phyloP scores from a whole-genome alignment of 768 basidiomycete species.

The Megacollybia marginata region DNA sequence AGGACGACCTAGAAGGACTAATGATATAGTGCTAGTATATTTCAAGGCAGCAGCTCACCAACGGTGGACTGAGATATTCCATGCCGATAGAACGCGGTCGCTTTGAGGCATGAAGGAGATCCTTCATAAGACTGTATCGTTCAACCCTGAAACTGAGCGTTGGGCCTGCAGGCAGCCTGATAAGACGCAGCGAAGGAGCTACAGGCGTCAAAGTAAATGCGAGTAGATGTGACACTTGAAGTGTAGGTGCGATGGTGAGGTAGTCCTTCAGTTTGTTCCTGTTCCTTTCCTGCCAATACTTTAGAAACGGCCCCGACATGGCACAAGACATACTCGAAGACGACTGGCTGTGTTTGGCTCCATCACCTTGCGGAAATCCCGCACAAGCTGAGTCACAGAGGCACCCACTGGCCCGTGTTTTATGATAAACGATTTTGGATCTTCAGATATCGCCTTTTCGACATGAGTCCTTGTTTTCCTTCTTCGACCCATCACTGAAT shows the following conservation, averaged over 20 bases:
- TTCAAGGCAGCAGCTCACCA: constrained; percentile 44
- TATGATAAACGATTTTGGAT: constrained; percentile 85
- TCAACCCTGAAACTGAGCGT: constrained; percentile 91
- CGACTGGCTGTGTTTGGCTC: constrained; percentile 96
- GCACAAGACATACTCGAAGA: constrained; percentile 53
- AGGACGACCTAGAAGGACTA: constrained; percentile 68
- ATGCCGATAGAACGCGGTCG: constrained; percentile 71
- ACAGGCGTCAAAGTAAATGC: constrained; percentile 85
- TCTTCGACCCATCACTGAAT: constrained; percentile 61
- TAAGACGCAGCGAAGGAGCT: constrained; percentile 80
- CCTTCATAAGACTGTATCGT: constrained; percentile 87
- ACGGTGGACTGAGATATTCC: constrained; percentile 87
- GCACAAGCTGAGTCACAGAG: constrained; percentile 81
- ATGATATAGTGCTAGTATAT: not conserved
- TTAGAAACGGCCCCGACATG: not conserved
- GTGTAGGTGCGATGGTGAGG: constrained; percentile 81
- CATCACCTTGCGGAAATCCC: constrained; percentile 93
- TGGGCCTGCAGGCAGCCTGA: constrained; percentile 84
- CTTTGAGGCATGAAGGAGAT: constrained; percentile 60
- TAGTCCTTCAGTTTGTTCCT: constrained; percentile 92
- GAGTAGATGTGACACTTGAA: constrained; percentile 88
- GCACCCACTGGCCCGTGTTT: constrained; percentile 92
- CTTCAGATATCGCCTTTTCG: constrained; percentile 41
- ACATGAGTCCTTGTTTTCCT: constrained; percentile 80
- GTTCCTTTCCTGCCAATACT: constrained; percentile 65